Evolutionary conservation across 2,329 filamentous ascomycete species (phyloP), one percentile per base, ranked within the genome.

Genomic region (Cladosporium sp.): DNA sequence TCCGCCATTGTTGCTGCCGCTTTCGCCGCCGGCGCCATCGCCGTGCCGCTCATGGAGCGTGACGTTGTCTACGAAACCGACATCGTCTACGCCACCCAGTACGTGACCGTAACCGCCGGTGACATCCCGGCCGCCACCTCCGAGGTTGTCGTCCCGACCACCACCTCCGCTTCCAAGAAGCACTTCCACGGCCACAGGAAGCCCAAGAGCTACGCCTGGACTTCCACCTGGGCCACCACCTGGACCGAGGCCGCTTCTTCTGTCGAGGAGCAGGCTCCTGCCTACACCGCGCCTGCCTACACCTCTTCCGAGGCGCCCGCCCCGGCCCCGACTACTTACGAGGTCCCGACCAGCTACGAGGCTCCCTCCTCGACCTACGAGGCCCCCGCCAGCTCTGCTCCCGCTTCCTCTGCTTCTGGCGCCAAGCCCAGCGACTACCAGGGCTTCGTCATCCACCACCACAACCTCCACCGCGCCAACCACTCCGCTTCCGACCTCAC

Each of bases 401-500:
- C 58, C 5, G 31, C 52, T 13, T 45, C 53, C 9, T 43, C 54
- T 28, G 48, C 46, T 32, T 52, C 55, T 19, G 44, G 34, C 31
- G 45, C 54, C 9, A 56, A 58, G 41, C 56, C 58, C 10, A 54
- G 54, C 28, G 40, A 46, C 22, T 70, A 71, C 58, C 59, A 69
- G 50, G 67, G 67, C 52, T 66, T 71, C 11, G 77, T 78, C 46
- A 63, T 92, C 46, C 76, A 84, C 62, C 82, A 88, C 68, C 93
- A 97, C 84, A 96, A 96, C 74, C 64, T 85, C 49, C 88, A 93
- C 73, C 91, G 93, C 58, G 69, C 77, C 65, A 95, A 93, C 75
- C 89, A 96, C 79, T 85, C 85, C 14, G 83, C 82, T 34, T 65
- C 71, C 18, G 78, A 74, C 42, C 66, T 96, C 43, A 67, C 64